Conservation (phyloP, 2,329 filamentous ascomycete genomes). For the Lecanicillium sp. region DNA sequence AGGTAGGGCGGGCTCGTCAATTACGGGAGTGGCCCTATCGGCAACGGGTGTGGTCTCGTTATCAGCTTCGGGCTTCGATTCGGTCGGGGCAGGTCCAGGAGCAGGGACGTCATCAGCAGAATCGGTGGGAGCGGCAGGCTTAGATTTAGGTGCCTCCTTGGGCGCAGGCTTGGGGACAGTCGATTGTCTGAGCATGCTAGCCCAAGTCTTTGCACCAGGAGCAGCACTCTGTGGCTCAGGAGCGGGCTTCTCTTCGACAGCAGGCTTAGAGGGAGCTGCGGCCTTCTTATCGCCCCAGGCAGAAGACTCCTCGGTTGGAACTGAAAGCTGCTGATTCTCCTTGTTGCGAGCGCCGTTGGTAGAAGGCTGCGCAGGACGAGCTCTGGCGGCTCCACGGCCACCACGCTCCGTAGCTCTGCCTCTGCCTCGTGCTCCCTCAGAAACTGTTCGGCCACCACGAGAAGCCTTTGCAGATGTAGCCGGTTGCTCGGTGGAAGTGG, state of each 20-base stretch:
- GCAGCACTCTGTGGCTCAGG: conserved; percentile 29
- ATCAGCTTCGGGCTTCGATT: conserved; percentile 23
- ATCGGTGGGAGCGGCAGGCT: conserved; percentile 23
- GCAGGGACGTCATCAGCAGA: conserved; percentile 26
- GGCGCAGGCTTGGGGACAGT: conserved; percentile 47
- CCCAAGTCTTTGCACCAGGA: conserved; percentile 55
- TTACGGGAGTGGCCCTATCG: conserved; percentile 27
- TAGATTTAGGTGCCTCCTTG: conserved; percentile 38
- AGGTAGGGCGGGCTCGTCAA: conserved; percentile 48
- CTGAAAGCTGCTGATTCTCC: conserved; percentile 47
- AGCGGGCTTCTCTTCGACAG: conserved; percentile 24
- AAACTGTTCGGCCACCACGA: conserved; percentile 53
- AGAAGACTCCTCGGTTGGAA: conserved; percentile 62
- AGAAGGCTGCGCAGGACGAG: conserved; percentile 47
- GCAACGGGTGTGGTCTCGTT: conserved; percentile 25
- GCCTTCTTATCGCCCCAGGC: conserved; percentile 36
- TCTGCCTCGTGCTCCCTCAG: conserved; percentile 54
- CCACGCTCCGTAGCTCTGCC: conserved; percentile 56
- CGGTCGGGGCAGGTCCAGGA: conserved; percentile 16
- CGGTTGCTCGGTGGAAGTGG: conserved; percentile 39
- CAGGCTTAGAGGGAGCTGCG: conserved; percentile 17
- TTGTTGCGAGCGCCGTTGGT: conserved; percentile 54
- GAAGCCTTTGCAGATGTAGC: conserved; percentile 37
- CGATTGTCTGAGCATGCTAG: conserved; percentile 62
- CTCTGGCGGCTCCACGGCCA: conserved; percentile 51